phyloP scores from a whole-genome alignment of 768 basidiomycete species.

The Naganishia antarctica region DNA sequence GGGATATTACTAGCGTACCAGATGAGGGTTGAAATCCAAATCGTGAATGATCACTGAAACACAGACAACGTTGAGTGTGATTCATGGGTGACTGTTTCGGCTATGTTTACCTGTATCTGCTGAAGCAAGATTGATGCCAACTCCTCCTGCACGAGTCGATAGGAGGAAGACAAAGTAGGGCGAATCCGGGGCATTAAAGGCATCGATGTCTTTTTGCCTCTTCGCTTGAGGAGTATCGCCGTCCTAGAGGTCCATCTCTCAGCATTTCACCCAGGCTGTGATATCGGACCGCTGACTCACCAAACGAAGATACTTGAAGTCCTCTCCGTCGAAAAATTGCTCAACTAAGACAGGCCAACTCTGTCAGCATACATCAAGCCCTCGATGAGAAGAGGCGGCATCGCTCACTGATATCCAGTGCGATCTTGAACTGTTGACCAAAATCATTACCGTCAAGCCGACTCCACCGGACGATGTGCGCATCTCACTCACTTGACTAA shows the following conservation, averaged over 20 bases:
- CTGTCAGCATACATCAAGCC: not conserved
- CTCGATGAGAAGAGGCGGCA: not conserved
- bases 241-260: conserved; percentile 56
- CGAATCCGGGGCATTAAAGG: conserved; percentile 80
- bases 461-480: not conserved
- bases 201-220: conserved; percentile 93
- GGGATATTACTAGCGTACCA: conserved; percentile 44
- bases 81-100: conserved; percentile 54
- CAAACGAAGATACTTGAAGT: conserved; percentile 69
- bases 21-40: conserved; percentile 98
- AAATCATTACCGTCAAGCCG: conserved; percentile 4
- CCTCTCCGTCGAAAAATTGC: conserved; percentile 80
- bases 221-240: conserved; percentile 76
- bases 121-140: conserved; percentile 73
- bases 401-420: conserved; percentile 61
- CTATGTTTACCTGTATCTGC: conserved; percentile 71
- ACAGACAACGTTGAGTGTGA: conserved; percentile 20
- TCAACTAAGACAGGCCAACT: conserved; percentile 55
- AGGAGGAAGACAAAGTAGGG: conserved; percentile 87
- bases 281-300: conserved; percentile 51
- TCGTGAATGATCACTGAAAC: conserved; percentile 58
- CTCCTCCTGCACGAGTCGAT: conserved; percentile 87
- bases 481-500: conserved; percentile 67
- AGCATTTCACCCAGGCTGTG: not conserved
- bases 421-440: conserved; percentile 71